Evolutionary conservation across 176 grass and related monocot genomes (phyloP), one percentile per base, ranked within the genome.

Genomic region (Olyra latifolia): DNA sequence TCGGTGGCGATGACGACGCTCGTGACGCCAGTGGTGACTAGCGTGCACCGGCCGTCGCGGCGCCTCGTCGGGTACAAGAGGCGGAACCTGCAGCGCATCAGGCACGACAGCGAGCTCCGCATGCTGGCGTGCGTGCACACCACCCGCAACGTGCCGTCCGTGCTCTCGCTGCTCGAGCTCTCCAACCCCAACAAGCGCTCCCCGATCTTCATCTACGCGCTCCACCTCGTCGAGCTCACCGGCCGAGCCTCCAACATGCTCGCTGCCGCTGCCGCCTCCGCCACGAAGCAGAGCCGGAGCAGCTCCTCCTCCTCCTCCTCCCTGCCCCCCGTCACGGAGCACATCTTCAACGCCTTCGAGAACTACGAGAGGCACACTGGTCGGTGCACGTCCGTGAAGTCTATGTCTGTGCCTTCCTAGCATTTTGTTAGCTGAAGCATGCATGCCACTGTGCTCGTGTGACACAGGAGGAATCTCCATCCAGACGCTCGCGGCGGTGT

Each of bases 151-250:
- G 92, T 94, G 62, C 87, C 92, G 46, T 92, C 95, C 76, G 48
- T 98, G 76, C 77, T 98, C 59, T 85, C 88, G 52, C 88, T 94
- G 67, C 86, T 98, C 7, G 85, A 91, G 2, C 67, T 98, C 28
- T 83, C 87, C 0, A 92, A 91, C 77, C 95, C 90, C 0, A 89
- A 10, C 80, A 98, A 94, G 87, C 92, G 95, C 39, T 84, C 90
- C 43, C 92, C 92, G 4, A 98, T 98, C 71, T 98, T 94, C 61
- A 85, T 92, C 76, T 94, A 94, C 77, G 95, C 88, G 22, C 87
- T 98, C 75, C 95, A 98, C 80, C 95, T 98, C 44, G 83, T 98
- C 24, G 92, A 98, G 86, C 95, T 98, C 85, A 94, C 95, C 0
- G 87, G 89, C 17, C 88, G 95, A 13, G 85, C 92, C 47, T 89